Evolutionary conservation across 2,329 filamentous ascomycete species (phyloP), one percentile per base, ranked within the genome.

Genomic region (Hymenoscyphus occultus): DNA sequence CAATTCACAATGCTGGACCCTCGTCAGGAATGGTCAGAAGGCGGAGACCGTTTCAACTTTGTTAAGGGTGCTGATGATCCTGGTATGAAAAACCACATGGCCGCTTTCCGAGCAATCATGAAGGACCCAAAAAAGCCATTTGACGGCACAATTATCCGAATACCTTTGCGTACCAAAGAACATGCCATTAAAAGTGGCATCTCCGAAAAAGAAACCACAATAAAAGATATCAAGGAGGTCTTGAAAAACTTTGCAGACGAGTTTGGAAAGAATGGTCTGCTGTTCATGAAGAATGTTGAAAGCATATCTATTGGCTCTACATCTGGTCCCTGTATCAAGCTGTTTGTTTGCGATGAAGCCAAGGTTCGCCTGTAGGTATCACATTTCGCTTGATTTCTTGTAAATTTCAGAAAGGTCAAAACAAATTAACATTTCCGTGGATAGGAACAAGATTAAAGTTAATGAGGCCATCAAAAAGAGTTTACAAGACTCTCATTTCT

Each of bases 1-100:
- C 71, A 64, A 2, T 61, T 78, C 12, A 68, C 74, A 5, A 71
- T 78, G 7, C 67, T 77, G 10, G 76, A 77, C 67, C 76, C 76
- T 19, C 76, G 77, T 60, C 31, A 71, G 28, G 65, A 67, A 56
- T 77, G 76, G 74, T 76, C 75, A 4, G 2, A 12, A 13, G 73
- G 74, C 10, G 76, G 76, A 1, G 71, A 72, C 13, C 61, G 67
- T 0, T 77, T 72, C 59, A 68, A 77, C 61, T 76, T 77, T 58
- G 72, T 77, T 5, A 48, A 65, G 19, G 60, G 70, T 56, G 64
- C 63, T 12, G 62, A 68, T 3, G 66, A 69, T 19, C 35, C 35
- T 9, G 69, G 67, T 35, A 74, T 77, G 22, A 60, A 68, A 31
- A 75, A 73, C 28, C 75, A 77, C 7, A 68, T 78, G 66, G 62